Conservation (phyloP, 2,329 filamentous ascomycete species). For the Zarea fungicola region DNA sequence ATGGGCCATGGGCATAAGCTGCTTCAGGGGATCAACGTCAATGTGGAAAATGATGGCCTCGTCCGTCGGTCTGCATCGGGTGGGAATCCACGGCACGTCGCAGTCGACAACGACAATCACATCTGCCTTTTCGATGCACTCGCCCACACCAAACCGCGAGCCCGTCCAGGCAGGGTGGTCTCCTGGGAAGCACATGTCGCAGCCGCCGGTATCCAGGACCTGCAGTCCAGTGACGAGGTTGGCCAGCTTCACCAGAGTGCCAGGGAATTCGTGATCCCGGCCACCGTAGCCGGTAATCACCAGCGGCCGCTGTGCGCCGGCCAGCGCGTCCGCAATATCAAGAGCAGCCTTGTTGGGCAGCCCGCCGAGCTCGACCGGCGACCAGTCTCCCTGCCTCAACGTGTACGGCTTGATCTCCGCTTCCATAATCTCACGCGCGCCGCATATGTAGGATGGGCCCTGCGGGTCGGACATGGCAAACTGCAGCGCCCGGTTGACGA, state of each 20-base stretch:
- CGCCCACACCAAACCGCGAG: constrained; percentile 67
- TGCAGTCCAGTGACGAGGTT: constrained; percentile 62
- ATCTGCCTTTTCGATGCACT: constrained; percentile 70
- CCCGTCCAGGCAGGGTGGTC: constrained; percentile 65
- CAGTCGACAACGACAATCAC: constrained; percentile 82
- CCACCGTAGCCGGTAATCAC: constrained; percentile 68
- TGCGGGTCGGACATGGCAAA: constrained; percentile 73
- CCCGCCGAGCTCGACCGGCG: constrained; percentile 61
- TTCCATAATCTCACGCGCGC: constrained; percentile 78
- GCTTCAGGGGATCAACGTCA: constrained; percentile 62
- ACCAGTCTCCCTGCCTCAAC: constrained; percentile 66
- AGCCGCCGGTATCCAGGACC: constrained; percentile 71
- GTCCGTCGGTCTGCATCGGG: constrained; percentile 53
- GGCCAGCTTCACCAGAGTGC: constrained; percentile 60
- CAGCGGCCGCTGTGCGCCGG: constrained; percentile 59
- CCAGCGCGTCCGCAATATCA: constrained; percentile 58
- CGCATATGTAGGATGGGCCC: constrained; percentile 75
- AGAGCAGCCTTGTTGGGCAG: constrained; percentile 47
- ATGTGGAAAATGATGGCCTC: constrained; percentile 57
- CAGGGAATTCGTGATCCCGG: constrained; percentile 59
- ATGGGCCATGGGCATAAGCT: constrained; percentile 70
- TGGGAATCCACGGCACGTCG: constrained; percentile 92
- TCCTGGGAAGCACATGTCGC: constrained; percentile 76
- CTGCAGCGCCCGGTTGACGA: constrained; percentile 78
- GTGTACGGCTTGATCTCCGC: constrained; percentile 72